Conservation (phyloP, 306 rosid species). For the Urtica urens region DNA sequence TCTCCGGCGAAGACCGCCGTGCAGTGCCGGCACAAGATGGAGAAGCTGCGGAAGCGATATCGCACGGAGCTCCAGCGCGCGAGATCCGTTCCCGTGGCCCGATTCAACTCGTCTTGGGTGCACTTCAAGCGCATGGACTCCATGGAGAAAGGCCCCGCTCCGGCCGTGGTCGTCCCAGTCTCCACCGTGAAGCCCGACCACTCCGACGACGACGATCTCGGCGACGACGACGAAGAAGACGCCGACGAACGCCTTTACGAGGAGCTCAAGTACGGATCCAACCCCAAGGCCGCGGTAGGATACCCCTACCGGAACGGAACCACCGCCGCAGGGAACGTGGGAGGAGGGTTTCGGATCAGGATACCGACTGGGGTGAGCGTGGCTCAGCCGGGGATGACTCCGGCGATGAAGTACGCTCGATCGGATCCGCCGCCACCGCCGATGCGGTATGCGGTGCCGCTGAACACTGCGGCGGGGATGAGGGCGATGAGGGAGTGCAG, state of each 20-base stretch:
- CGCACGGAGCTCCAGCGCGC: slow-evolving; percentile 85
- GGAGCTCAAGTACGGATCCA: slow-evolving; percentile 52
- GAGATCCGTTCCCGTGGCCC: slow-evolving; percentile 41
- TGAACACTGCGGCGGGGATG: slow-evolving; percentile 22
- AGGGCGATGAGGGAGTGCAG: slow-evolving; percentile 44
- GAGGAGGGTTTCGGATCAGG: slow-evolving; percentile 60
- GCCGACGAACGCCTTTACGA: slow-evolving; percentile 50
- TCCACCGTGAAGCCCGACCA: slow-evolving; percentile 38
- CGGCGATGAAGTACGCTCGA: slow-evolving; percentile 25
- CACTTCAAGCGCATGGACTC: slow-evolving; percentile 85
- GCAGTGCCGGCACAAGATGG: slow-evolving; percentile 97
- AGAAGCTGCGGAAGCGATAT: slow-evolving; percentile 78
- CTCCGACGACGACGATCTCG: slow-evolving; percentile 29
- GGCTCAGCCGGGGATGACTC: slow-evolving; percentile 57
- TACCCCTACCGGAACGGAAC: slow-evolving; percentile 50
- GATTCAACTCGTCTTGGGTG: slow-evolving; percentile 65
- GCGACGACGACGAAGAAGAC: slow-evolving; percentile 34
- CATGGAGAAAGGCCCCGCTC: slow-evolving; percentile 72
- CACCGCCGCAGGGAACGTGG: slow-evolving; percentile 16
- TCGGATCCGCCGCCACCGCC: too few species aligned
- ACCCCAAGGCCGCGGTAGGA: slow-evolving; percentile 43
- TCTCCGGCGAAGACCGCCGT: slow-evolving; percentile 78
- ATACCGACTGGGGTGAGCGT: slow-evolving; percentile 68
- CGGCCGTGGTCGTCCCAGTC: too few species aligned
- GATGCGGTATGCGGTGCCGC: slow-evolving; percentile 22